A percentile compares a stretch with the other conserved stretches of the same genome.
phyloP scores from a whole-genome alignment of 2,329 filamentous ascomycete species.

The Nothopassalora personata region DNA sequence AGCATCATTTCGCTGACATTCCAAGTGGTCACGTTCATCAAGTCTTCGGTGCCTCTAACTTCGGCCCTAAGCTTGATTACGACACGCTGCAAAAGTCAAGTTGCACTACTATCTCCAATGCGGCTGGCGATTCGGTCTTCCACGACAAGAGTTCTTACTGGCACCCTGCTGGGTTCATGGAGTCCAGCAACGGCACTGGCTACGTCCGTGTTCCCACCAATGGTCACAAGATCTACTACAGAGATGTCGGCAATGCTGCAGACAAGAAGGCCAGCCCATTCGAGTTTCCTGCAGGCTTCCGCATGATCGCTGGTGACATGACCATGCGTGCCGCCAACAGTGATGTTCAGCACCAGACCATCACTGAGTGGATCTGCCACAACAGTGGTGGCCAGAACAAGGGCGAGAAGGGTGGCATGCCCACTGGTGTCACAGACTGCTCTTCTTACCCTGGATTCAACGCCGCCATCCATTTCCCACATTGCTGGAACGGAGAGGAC shows the following conservation, averaged over 20 bases:
- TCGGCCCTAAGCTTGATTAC: constrained; percentile 57
- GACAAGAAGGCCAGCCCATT: constrained; percentile 60
- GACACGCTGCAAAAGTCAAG: constrained; percentile 55
- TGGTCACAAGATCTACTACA: constrained; percentile 74
- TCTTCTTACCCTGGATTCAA: constrained; percentile 52
- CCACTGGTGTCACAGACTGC: constrained; percentile 65
- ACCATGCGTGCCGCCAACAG: constrained; percentile 52
- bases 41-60: constrained; percentile 64
- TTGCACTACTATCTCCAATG: constrained; percentile 37
- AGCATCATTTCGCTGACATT: background rate
- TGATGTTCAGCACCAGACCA: constrained; percentile 38
- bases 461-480: constrained; percentile 64
- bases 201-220: constrained; percentile 53
- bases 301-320: constrained; percentile 64
- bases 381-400: constrained; percentile 37
- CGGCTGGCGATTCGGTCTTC: constrained; percentile 33
- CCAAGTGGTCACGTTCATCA: constrained; percentile 59
- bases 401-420: constrained; percentile 44
- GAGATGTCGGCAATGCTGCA: constrained; percentile 35
- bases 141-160: constrained; percentile 72
- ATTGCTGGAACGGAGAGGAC: constrained; percentile 62
- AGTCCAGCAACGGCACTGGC: constrained; percentile 58
- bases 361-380: constrained; percentile 51
- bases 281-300: constrained; percentile 65
- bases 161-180: constrained; percentile 65